Evolutionary conservation across 2,329 filamentous ascomycete species (phyloP).

Genomic region (Emmonsia crescens): DNA sequence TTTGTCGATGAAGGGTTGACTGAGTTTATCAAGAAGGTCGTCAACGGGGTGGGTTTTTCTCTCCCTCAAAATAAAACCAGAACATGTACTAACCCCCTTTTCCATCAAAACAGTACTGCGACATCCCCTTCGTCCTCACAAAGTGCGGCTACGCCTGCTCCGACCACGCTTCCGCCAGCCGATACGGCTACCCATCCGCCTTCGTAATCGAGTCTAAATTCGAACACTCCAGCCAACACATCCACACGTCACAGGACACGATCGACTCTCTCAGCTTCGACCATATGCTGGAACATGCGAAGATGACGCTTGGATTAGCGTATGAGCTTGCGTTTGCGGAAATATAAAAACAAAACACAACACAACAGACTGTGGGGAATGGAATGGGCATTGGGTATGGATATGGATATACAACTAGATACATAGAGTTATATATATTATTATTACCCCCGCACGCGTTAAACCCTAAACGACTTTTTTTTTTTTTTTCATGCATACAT

Average conservation of each 20-base stretch:
- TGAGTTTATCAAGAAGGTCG: conserved; percentile 78
- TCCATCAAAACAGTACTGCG: conserved; percentile 57
- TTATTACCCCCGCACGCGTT: no score
- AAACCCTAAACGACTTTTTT: no score
- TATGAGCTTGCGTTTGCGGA: conserved; percentile 75
- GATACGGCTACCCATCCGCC: conserved; percentile 54
- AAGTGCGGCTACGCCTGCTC: conserved; percentile 79
- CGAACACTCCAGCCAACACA: conserved; percentile 54
- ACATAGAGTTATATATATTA: background rate
- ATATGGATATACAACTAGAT: no score
- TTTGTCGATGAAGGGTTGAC: conserved; percentile 77
- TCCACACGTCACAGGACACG: conserved; percentile 62
- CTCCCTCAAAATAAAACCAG: background rate
- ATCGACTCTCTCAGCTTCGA: conserved; percentile 66
- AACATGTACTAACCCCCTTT: conserved; percentile 8
- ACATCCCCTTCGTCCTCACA: conserved; percentile 75
- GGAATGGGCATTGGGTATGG: no score
- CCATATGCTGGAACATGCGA: conserved; percentile 86
- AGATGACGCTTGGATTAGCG: conserved; percentile 69
- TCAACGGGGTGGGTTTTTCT: conserved; percentile 48
- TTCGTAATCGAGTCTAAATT: conserved; percentile 55
- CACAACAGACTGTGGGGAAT: background rate
- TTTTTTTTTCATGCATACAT: no score
- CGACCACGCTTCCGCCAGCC: conserved; percentile 57
- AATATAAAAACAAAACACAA: conserved; percentile 35